Evolutionary conservation across 805 yeast species (phyloP), one percentile per base, ranked within the genome.

Genomic region (Komagataella kurtzmanii): DNA sequence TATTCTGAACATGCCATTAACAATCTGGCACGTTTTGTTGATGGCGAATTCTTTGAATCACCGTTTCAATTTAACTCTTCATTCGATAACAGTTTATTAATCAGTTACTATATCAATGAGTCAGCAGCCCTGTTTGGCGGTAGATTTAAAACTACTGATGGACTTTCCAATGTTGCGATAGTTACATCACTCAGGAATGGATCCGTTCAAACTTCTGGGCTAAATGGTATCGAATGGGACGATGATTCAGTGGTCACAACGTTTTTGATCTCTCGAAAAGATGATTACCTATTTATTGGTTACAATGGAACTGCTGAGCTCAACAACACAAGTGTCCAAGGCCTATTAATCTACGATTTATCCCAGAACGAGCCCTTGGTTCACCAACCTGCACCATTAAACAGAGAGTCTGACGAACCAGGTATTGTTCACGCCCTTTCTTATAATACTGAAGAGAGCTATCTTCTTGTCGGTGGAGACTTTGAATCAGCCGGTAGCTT

Each of bases 381-480:
- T 3, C 58, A 64, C 45, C 84, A 79, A 58, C 83, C 84, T 14
- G 74, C 80, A 0, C 61, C 64, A 17, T 61, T 80, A 21, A 63
- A 64, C 12, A 67, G 68, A 7, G 51, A 63, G 17, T 61, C 67
- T 7, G 63, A 75, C 2, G 62, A 70, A 8, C 40, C 40, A 10
- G 65, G 68, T 3, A 55, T 56, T 3, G 72, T 80, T 12, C 69
- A 70, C 12, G 63, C 77, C 1, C 63, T 77, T 50, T 63, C 64
- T 17, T 55, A 73, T 17, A 67, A 68, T 40, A 71, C 74, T 36
- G 69, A 68, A 21, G 66, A 64, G 24, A 68, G 71, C 24, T 58
- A 70, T 17, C 65, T 88, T 24, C 70, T 82, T 30, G 86, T 86
- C 10, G 96, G 85, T 45, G 97, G 97, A 21, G 71, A 75, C 46